These are phyloP conservation scores for Boechera stricta DNA, from an alignment of 345 rosid species.

Conservation along the genomic window DNA sequence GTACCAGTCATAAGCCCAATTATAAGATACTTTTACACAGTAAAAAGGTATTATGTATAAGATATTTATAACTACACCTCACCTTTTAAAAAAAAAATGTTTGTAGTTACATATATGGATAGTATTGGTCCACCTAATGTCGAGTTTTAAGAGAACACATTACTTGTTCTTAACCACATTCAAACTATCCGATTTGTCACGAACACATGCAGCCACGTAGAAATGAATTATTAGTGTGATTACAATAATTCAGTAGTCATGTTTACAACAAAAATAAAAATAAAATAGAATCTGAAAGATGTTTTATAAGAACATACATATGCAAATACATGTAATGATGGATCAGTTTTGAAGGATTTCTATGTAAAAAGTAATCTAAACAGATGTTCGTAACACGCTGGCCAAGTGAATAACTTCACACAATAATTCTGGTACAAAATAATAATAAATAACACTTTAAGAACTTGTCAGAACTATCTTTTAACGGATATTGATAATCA, in stretches of 20 bases:
- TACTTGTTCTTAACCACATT: constrained; percentile 24
- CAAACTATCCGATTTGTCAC: constrained; percentile 19
- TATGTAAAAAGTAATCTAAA: neutral
- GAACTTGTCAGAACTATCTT: neutral
- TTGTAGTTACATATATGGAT: neutral
- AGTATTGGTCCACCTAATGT: constrained; percentile 19
- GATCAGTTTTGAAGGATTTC: constrained; percentile 5
- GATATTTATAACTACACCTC: neutral
- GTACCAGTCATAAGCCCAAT: neutral
- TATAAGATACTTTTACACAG: neutral
- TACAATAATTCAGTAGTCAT: constrained; percentile 1
- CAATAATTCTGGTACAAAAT: constrained; percentile 7
- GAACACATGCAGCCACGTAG: constrained; percentile 29
- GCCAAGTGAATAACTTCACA: constrained; percentile 22
- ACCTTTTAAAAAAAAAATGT: neutral
- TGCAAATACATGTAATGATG: constrained; percentile 1
- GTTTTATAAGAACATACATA: neutral
- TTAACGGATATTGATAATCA: constrained; percentile 1
- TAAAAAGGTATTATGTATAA: neutral
- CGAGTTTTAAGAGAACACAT: constrained; percentile 25
- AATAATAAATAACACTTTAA: neutral
- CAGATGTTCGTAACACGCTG: constrained; percentile 8
- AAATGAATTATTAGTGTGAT: neutral
- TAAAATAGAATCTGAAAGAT: neutral
- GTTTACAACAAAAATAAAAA: neutral